These are phyloP conservation scores for Mrakia frigida DNA, from an alignment of 768 basidiomycete species.

Conservation along the genomic window DNA sequence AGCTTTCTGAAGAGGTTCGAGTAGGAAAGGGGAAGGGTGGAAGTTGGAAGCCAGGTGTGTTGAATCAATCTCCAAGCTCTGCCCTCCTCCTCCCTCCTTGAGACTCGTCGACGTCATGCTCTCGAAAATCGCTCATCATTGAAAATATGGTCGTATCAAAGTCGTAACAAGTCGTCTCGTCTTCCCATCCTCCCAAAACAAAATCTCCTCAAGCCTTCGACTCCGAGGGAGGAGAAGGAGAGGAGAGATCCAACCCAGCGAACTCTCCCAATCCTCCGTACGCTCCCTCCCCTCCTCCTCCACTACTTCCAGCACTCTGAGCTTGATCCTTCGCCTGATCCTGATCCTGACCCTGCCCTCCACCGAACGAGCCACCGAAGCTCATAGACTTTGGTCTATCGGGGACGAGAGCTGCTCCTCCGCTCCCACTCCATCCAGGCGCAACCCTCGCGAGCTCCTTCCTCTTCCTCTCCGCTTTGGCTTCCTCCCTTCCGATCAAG, in stretches of 20 bases:
- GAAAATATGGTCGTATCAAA: not conserved
- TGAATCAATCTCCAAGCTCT: not conserved
- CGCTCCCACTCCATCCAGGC: constrained; percentile 55
- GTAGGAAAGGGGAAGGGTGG: not conserved
- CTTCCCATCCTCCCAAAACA: not conserved
- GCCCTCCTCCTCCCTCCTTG: not conserved
- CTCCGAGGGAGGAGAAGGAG: not conserved
- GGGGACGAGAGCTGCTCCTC: not conserved
- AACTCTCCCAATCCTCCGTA: not conserved
- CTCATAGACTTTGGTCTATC: not conserved
- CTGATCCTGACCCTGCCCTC: too few species aligned
- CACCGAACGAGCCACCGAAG: not conserved
- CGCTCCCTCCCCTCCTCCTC: not conserved
- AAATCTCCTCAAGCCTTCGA: not conserved
- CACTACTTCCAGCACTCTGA: too few species aligned
- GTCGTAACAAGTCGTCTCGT: not conserved
- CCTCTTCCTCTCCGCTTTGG: constrained; percentile 59
- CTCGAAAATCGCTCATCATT: not conserved
- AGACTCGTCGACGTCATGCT: not conserved
- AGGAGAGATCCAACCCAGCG: not conserved
- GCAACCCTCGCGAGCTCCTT: constrained; percentile 72
- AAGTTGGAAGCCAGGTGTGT: not conserved
- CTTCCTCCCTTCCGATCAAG: constrained; percentile 60
- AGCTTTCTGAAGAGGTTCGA: not conserved
- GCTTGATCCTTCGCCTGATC: not conserved